Evolutionary conservation across 2,329 filamentous ascomycete genomes (phyloP).

Genomic region (Aureobasidium sp.): DNA sequence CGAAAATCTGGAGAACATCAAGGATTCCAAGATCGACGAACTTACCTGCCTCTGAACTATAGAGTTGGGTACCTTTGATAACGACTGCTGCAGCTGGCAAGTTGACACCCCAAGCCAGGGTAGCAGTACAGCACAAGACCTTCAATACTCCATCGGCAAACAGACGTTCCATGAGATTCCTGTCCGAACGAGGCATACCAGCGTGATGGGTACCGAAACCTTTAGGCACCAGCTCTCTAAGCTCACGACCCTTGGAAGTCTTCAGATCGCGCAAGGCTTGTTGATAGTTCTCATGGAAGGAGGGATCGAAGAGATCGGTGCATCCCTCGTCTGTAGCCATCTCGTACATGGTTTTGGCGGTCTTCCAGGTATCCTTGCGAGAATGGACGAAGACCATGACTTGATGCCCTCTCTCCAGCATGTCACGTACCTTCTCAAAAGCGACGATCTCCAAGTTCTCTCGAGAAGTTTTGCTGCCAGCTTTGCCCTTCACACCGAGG

Average conservation of each 20-base stretch:
- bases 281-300: slow-evolving; percentile 68
- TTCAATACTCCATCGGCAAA: slow-evolving; percentile 87
- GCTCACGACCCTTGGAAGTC: slow-evolving; percentile 71
- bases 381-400: slow-evolving; percentile 99
- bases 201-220: slow-evolving; percentile 94
- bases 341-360: slow-evolving; percentile 75
- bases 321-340: slow-evolving; percentile 76
- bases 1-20: slow-evolving; percentile 96
- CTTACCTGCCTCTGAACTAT: slow-evolving; percentile 92
- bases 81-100: slow-evolving; percentile 92
- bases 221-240: slow-evolving; percentile 81
- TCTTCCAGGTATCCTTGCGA: slow-evolving; percentile 83
- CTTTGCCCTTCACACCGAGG: slow-evolving; percentile 87
- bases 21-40: slow-evolving; percentile 94
- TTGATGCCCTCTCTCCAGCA: slow-evolving; percentile 84
- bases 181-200: slow-evolving; percentile 87
- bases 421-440: slow-evolving; percentile 90
- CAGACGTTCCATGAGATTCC: slow-evolving; percentile 89
- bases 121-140: slow-evolving; percentile 96
- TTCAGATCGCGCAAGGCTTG: slow-evolving; percentile 77
- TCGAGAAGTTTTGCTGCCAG: slow-evolving; percentile 68
- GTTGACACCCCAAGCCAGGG: slow-evolving; percentile 97
- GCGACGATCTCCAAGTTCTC: slow-evolving; percentile 82
- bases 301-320: slow-evolving; percentile 74
- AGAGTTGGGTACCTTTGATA: slow-evolving; percentile 96